A percentile compares a stretch with the other conserved stretches of the same genome.
phyloP scores from a whole-genome alignment of 306 rosid genomes.

The Canavalia gladiata region DNA sequence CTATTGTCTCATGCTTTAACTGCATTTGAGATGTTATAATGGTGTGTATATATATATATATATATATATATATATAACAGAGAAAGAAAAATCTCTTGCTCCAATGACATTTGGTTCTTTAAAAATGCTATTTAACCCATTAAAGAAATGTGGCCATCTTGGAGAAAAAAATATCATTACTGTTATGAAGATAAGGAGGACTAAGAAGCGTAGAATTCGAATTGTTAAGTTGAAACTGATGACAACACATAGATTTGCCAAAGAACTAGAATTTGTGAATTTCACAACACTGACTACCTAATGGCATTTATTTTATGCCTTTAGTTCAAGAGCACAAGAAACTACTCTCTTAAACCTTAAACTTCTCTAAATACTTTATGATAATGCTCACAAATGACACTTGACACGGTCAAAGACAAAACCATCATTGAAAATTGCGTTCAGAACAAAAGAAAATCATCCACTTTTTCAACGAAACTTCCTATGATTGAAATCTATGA shows the following conservation, averaged over 20 bases:
- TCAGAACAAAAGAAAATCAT: not conserved
- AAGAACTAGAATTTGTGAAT: not conserved
- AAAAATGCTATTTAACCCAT: no score
- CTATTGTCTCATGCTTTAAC: no score
- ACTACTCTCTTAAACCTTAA: not conserved
- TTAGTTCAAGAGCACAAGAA: not conserved
- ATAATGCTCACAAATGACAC: not conserved
- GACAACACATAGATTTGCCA: not conserved
- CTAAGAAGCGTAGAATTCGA: not conserved
- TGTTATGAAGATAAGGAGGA: no score
- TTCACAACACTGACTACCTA: not conserved
- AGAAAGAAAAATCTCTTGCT: no score
- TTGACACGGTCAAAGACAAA: not conserved
- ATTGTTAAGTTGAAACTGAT: no score
- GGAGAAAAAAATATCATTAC: no score
- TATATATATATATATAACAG: no score
- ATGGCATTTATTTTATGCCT: not conserved
- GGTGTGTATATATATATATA: no score
- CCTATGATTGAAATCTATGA: not conserved
- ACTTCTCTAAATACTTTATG: not conserved
- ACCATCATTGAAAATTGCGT: not conserved
- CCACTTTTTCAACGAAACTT: not conserved
- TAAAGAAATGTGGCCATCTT: no score
- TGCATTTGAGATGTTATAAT: no score
- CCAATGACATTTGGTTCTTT: no score